These are phyloP conservation scores for Pueraria montana DNA, from an alignment of 306 rosid genomes.

Conservation along the genomic window DNA sequence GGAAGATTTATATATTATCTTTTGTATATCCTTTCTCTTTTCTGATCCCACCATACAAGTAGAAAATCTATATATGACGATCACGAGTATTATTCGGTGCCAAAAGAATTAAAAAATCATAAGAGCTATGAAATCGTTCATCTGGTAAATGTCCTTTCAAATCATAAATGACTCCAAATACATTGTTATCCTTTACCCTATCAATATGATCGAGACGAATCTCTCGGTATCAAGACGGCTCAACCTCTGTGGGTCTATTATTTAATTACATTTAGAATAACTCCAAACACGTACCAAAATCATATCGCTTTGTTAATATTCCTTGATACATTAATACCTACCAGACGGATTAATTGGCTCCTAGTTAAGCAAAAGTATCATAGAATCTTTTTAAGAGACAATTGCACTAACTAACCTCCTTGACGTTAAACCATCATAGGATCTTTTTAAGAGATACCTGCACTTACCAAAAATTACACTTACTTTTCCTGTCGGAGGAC, in stretches of 20 bases:
- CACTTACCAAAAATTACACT: no score
- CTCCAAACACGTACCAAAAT: slow-evolving; percentile 6
- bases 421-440: no score
- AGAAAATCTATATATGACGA: slow-evolving; percentile 15
- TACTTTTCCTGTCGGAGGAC: no score
- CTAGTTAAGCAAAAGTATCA: neutral
- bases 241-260: slow-evolving; percentile 26
- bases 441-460: no score
- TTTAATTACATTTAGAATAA: slow-evolving; percentile 7
- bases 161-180: slow-evolving; percentile 1
- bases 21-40: neutral
- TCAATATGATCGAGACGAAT: slow-evolving; percentile 38
- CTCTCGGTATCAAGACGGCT: neutral
- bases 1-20: neutral
- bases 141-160: slow-evolving; percentile 45
- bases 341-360: slow-evolving; percentile 14
- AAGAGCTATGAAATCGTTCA: neutral
- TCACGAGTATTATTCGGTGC: slow-evolving; percentile 7
- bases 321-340: neutral
- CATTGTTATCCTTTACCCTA: neutral
- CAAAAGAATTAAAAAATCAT: slow-evolving; percentile 1
- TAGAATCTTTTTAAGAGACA: neutral
- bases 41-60: slow-evolving; percentile 45
- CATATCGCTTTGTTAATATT: neutral
- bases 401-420: no score